A percentile compares a stretch with the other conserved stretches of the same genome.
Conservation (phyloP, 371 early-diverging fungal genomes). For the Lichtheimia ramosa region DNA sequence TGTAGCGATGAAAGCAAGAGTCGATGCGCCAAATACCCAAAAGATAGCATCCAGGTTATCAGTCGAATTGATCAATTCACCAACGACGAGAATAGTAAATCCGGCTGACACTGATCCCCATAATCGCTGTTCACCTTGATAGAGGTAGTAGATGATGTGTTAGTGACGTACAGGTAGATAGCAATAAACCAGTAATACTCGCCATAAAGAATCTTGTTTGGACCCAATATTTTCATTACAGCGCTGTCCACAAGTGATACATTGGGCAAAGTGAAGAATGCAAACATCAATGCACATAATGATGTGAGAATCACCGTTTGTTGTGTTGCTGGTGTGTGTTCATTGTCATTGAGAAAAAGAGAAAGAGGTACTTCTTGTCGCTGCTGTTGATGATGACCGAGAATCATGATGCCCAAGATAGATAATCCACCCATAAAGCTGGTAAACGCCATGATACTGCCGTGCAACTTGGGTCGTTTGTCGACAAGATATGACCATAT, state of each 20-base stretch:
- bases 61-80: conserved; percentile 29
- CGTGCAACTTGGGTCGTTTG: conserved; percentile 39
- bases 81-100: conserved; percentile 36
- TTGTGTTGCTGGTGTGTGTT: background rate
- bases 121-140: conserved; percentile 39
- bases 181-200: background rate
- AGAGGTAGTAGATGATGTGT: background rate
- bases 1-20: conserved; percentile 20
- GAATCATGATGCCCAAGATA: conserved; percentile 27
- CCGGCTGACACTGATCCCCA: conserved; percentile 50
- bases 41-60: conserved; percentile 30
- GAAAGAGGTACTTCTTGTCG: too few relatives aligned
- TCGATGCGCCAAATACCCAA: conserved; percentile 33
- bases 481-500: conserved; percentile 43
- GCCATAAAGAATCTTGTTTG: conserved; percentile 48
- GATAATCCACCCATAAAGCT: conserved; percentile 40
- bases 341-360: background rate
- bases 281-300: conserved; percentile 32
- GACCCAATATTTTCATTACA: conserved; percentile 48
- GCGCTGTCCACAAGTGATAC: conserved; percentile 48
- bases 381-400: conserved; percentile 11
- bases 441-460: conserved; percentile 35
- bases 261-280: conserved; percentile 45
- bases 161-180: background rate
- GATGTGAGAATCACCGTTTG: conserved; percentile 20